Evolutionary conservation across 441 rosid genomes (phyloP), one percentile per base, ranked within the genome.

Genomic region (Pelargonium myrrhifolium): DNA sequence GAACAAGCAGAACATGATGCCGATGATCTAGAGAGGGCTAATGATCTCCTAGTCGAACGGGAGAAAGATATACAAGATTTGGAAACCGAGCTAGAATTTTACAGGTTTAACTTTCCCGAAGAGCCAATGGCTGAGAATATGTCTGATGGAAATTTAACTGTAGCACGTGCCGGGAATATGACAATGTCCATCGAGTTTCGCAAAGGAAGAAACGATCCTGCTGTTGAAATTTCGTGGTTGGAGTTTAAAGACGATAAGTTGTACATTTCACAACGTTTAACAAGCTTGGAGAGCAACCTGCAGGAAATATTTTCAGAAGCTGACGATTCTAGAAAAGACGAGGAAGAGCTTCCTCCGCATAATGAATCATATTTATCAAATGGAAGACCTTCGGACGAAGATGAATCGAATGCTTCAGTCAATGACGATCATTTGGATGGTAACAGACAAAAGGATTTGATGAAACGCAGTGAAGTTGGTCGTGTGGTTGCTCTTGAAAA

Each of bases 1-100:
- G 90, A 86, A 75, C 86, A 86, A 71, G 84, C 90, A 0, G 90
- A 86, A 62, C 79, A 84, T 11, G 86, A 86, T 68, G 76, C 75
- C 5, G 86, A 84, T 60, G 86, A 80, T 26, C 73, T 84, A 66
- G 84, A 84, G 77, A 86, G 75, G 74, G 82, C 88, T 28, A 84
- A 82, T 64, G 84, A 82, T 69, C 80, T 82, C 47, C 66, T 84
- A 68, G 81, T 84, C n/a, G 88, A 84, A 35, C 82, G 76, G 69
- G 88, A 86, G 72, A 86, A 80, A 66, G 85, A 84, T 37, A 64
- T 86, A 58, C 88, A 86, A 76, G 88, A 84, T 74, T 77, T 86
- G 64, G 88, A 86, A 78, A 79, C 81, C 68, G 85, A 84, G 76
- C 73, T 86, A 37, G 90, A 86, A 64, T 79, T 69, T 59, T 86